phyloP scores from a whole-genome alignment of 768 basidiomycete genomes.

The Exidia glandulosa region DNA sequence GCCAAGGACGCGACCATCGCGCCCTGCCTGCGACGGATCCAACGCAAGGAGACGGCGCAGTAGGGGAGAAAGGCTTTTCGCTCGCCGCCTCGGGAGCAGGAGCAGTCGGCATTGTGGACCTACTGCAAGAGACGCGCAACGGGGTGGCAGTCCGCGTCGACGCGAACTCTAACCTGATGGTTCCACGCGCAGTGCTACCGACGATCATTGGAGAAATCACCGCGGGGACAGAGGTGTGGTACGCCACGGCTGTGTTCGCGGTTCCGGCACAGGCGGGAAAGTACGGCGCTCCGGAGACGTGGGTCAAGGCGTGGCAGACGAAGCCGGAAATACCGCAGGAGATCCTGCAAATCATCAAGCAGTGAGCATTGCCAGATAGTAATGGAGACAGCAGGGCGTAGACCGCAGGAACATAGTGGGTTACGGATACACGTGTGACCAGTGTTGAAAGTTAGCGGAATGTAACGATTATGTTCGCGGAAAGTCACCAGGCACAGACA shows the following conservation, averaged over 20 bases:
- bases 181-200: constrained; percentile 55
- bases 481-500: background rate
- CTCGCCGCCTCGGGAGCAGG: constrained; percentile 51
- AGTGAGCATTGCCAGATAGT: too few relatives aligned
- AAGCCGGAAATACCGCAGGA: constrained; percentile 5
- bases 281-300: constrained; percentile 7
- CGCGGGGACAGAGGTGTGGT: constrained; percentile 37
- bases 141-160: constrained; percentile 50
- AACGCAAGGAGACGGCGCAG: constrained; percentile 20
- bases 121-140: constrained; percentile 22
- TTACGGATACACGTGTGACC: too few relatives aligned
- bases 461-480: too few relatives aligned
- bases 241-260: constrained; percentile 57
- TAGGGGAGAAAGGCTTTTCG: constrained; percentile 29
- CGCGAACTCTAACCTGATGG: constrained; percentile 62
- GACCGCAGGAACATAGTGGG: too few relatives aligned
- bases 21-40: constrained; percentile 37
- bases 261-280: constrained; percentile 25
- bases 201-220: constrained; percentile 38
- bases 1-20: constrained; percentile 49
- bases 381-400: too few relatives aligned
- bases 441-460: too few relatives aligned
- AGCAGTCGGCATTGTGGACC: constrained; percentile 48
- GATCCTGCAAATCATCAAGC: constrained; percentile 1
- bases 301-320: constrained; percentile 9